Conservation (phyloP, 371 early-diverging fungal species). For the Mucor racemosus region DNA sequence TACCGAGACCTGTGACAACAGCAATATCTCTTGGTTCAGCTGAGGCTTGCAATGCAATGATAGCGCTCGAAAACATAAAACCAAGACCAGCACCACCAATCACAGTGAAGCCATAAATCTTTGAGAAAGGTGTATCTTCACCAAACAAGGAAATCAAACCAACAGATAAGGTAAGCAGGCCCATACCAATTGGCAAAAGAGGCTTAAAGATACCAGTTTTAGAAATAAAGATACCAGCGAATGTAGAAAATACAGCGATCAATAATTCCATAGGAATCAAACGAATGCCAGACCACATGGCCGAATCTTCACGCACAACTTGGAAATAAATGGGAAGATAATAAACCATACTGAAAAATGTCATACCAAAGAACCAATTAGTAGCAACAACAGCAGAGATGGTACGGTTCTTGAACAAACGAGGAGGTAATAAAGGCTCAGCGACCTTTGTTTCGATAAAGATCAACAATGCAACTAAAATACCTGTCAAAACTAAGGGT, state of each 20-base stretch:
- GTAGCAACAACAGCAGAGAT: conserved; percentile 47
- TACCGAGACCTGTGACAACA: conserved; percentile 52
- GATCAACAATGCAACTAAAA: conserved; percentile 44
- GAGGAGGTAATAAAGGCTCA: conserved; percentile 59
- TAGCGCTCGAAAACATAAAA: conserved; percentile 39
- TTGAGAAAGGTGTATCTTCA: conserved; percentile 34
- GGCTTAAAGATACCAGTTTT: conserved; percentile 55
- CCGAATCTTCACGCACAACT: conserved; percentile 61
- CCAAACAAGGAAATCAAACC: conserved; percentile 42
- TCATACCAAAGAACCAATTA: conserved; percentile 60
- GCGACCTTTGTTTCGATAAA: conserved; percentile 56
- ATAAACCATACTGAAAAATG: conserved; percentile 60
- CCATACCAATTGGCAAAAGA: conserved; percentile 47
- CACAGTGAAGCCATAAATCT: conserved; percentile 45
- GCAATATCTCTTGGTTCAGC: conserved; percentile 49
- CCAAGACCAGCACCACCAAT: conserved; percentile 37
- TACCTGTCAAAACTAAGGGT: conserved; percentile 55
- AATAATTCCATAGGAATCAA: conserved; percentile 59
- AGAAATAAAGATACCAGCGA: conserved; percentile 48
- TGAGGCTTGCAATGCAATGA: conserved; percentile 53
- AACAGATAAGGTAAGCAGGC: conserved; percentile 36
- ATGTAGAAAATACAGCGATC: conserved; percentile 40
- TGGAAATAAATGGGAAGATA: conserved; percentile 83
- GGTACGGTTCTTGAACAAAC: conserved; percentile 55
- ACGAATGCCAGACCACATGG: conserved; percentile 62